A percentile compares a stretch with the other conserved stretches of the same genome.
Conservation (phyloP, 306 rosid species). For the Prunus mongolica region DNA sequence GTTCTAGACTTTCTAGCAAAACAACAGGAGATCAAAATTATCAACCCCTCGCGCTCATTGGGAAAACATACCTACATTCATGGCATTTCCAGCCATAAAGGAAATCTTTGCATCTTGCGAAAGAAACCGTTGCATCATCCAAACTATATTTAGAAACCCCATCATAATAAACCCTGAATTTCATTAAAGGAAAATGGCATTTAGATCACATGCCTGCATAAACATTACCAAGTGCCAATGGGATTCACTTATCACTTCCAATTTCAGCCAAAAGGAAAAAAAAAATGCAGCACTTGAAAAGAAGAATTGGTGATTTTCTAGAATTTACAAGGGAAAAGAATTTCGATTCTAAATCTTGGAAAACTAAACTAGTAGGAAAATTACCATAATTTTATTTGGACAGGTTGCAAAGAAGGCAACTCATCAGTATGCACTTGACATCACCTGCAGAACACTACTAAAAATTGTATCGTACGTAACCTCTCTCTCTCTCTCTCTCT, state of each 20-base stretch:
- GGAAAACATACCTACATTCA: neutral
- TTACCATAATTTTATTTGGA: constrained; percentile 11
- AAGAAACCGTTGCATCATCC: neutral
- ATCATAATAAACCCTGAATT: neutral
- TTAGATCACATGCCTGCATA: neutral
- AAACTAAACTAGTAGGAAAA: neutral
- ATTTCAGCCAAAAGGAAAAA: neutral
- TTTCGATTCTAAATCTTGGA: too few species aligned
- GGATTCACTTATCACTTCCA: neutral
- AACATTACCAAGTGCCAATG: neutral
- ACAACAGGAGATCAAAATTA: too few species aligned
- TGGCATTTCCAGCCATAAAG: neutral
- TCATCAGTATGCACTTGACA: constrained; percentile 14
- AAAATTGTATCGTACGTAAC: constrained; percentile 8
- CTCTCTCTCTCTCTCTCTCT: neutral
- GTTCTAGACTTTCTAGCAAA: too few species aligned
- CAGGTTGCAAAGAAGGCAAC: constrained; percentile 29
- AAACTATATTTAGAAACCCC: too few species aligned
- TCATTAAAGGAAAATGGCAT: neutral
- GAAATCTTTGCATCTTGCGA: neutral
- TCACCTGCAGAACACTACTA: neutral
- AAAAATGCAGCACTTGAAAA: neutral
- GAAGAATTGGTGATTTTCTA: neutral
- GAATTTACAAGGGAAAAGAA: too few species aligned
- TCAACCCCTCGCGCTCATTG: neutral